Evolutionary conservation across 2,329 filamentous ascomycete species (phyloP), one percentile per base, ranked within the genome.

Genomic region (Cadophora luteo-olivacea): DNA sequence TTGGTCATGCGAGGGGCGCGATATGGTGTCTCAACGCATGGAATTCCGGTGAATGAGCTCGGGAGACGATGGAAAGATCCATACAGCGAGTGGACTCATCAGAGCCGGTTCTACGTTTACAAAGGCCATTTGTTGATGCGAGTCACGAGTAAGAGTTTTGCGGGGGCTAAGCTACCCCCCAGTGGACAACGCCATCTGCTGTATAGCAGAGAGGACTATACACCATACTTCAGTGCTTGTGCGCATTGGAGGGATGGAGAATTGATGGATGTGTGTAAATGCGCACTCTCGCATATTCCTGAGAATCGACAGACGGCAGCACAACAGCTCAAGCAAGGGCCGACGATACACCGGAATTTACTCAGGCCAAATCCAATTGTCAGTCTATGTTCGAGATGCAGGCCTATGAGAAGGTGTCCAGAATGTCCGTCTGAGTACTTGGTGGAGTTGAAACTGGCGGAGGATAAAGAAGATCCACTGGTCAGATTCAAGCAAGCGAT

Each of bases 371-470:
- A 83, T 64, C 78, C 81, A 38, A 82, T 87, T 49, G 80, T 85
- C 12, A 81, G 78, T 0, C 79, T 87, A 7, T 90, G 87, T 74
- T 81, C 81, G 1, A 78, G 82, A 19, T 90, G 87, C 75, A 80
- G 84, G 8, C 87, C 87, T 3, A 87, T 88, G 80, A 82, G 87
- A 4, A 80, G 87, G 38, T 90, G 87, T 76, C 86, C 87, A 0
- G 83, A 86, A 64, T 90, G 87, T 75, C 86, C 87, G 1, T 86
- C 86, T 0, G 87, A 90, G 74, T 90, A 90, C 69, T 78, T 90
- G 12, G 81, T 89, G 60, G 87, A 90, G 75, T 76, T 89, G 7
- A 87, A 86, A 69, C 79, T 89, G 68, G 80, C 84, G 1, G 87
- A 90, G 76, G 87, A 89, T 70, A 82, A 79, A 58, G 77, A 75